These are phyloP conservation scores for Dothistroma pini DNA, from an alignment of 2,329 filamentous ascomycete genomes.

Conservation along the genomic window DNA sequence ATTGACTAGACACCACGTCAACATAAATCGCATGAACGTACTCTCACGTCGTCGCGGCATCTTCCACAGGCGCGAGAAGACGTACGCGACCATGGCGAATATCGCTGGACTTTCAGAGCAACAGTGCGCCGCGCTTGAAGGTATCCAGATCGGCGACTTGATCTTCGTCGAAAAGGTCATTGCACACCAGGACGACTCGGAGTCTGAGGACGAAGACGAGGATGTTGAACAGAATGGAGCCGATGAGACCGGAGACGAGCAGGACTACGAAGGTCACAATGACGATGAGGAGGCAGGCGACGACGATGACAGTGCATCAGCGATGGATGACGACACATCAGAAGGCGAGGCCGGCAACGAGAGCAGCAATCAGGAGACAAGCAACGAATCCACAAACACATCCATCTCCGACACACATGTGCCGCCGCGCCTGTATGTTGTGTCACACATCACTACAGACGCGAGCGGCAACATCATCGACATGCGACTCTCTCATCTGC, in stretches of 20 bases:
- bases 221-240: conserved; percentile 1
- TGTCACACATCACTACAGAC: conserved; percentile 15
- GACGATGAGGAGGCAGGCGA: conserved; percentile 4
- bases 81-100: conserved; percentile 9
- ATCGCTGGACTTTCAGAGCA: conserved; percentile 18
- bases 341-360: conserved; percentile 2
- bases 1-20: background rate
- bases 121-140: conserved; percentile 14
- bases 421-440: conserved; percentile 14
- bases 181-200: conserved; percentile 3
- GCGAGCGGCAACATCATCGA: conserved; percentile 12
- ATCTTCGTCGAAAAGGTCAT: conserved; percentile 16
- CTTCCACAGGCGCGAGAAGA: background rate
- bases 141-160: conserved; percentile 21
- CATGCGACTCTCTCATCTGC: conserved; percentile 14
- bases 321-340: background rate
- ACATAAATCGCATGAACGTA: conserved; percentile 1
- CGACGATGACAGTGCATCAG: background rate
- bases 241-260: no score
- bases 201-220: conserved; percentile 9
- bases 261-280: conserved; percentile 11
- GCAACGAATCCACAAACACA: conserved; percentile 6
- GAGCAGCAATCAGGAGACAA: conserved; percentile 4
- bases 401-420: background rate
- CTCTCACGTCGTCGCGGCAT: background rate